These are phyloP conservation scores for Evernia prunastri DNA, from an alignment of 495 filamentous ascomycete genomes.

Conservation along the genomic window DNA sequence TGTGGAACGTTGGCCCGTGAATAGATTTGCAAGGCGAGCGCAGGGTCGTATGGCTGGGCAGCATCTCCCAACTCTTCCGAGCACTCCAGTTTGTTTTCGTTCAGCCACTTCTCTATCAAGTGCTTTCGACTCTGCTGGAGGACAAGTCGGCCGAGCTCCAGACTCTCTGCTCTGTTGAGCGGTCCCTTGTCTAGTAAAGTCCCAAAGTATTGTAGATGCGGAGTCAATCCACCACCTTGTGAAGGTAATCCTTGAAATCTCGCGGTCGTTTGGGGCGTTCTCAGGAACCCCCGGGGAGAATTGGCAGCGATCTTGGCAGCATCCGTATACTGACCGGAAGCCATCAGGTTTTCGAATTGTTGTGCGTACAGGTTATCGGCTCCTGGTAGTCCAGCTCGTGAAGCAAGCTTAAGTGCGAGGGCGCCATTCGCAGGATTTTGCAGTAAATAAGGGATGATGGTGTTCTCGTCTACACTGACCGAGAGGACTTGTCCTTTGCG, in stretches of 20 bases:
- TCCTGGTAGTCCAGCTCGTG: conserved; percentile 84
- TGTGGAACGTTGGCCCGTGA: conserved; percentile 76
- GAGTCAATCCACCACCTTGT: conserved; percentile 43
- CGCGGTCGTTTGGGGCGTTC: conserved; percentile 89
- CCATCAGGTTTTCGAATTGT: conserved; percentile 82
- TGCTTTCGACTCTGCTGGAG: conserved; percentile 91
- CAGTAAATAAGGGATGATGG: conserved; percentile 86
- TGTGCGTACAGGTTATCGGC: conserved; percentile 91
- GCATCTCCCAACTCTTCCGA: conserved; percentile 95
- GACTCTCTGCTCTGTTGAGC: conserved; percentile 85
- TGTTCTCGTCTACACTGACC: conserved; percentile 85
- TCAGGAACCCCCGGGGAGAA: conserved; percentile 90
- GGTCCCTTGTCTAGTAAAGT: conserved; percentile 92
- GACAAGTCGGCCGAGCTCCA: conserved; percentile 89
- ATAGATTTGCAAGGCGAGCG: conserved; percentile 79
- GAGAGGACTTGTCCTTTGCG: conserved; percentile 93
- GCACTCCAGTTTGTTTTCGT: conserved; percentile 88
- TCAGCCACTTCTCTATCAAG: conserved; percentile 94
- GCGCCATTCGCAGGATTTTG: conserved; percentile 88
- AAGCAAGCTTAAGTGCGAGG: conserved; percentile 91
- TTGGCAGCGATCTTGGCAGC: conserved; percentile 94
- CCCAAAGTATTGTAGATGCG: conserved; percentile 83
- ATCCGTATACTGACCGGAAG: conserved; percentile 67
- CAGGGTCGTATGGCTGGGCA: conserved; percentile 79
- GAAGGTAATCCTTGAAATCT: conserved; percentile 71